Evolutionary conservation across 306 rosid species (phyloP), one percentile per base, ranked within the genome.

Genomic region (Corylus heterophylla): DNA sequence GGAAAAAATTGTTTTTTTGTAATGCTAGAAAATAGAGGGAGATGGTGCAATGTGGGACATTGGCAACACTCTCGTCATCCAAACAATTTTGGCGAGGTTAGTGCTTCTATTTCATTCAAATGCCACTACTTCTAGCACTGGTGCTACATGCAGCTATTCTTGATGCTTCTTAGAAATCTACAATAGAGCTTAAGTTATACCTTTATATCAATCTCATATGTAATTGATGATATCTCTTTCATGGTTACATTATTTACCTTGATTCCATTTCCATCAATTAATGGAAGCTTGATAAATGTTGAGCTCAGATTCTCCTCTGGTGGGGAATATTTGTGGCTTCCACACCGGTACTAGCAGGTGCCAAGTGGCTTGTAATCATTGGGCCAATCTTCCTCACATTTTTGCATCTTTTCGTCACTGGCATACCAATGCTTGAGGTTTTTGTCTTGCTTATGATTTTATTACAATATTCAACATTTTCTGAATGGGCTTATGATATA

Each of bases 251-350:
- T 42, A 20, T 4, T 20, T 73, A 75, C 8, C 42, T 22, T 35
- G 39, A 2, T 58, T 45, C 35, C 51, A 58, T 55, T 76, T 31
- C 49, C 47, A 18, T 78, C 16, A 54, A 79, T 73, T 61, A 74
- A 81, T 74, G 75, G 64, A 76, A 70, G 62, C 4, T 78, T 73
- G 68, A n/a, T 75, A 44, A 80, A 55, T 82, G 80, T 82, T 80
- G 78, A 37, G 51, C 73, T 61, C 86, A 95, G 98, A 89, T 95
- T 77, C 82, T 91, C 62, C 96, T 95, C 54, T 95, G 98, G 99
- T 95, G 98, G 99, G 99, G 99, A 78, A 80, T 95, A 50, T 95
- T 93, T 81, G 88, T 95, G 82, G 97, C 93, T 76, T 86, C 99
- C 81, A 78, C 89, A 14, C 96, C 98, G 44, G 83, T 88, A 78